Evolutionary conservation across 2,329 filamentous ascomycete species (phyloP).

Genomic region (Aschersonia sp.): DNA sequence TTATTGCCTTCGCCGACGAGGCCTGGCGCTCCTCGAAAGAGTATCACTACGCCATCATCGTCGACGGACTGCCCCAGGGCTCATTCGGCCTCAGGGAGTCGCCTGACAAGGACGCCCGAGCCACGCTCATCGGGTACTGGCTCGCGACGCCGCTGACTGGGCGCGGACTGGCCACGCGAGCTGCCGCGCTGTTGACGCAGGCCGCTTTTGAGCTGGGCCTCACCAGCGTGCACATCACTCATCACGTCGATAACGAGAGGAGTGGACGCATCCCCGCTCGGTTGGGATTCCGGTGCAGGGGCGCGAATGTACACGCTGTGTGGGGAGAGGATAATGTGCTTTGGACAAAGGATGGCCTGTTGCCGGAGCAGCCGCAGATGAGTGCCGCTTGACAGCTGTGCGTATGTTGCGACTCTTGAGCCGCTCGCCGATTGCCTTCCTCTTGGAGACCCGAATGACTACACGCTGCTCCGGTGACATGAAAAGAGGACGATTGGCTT

Average conservation of each 20-base stretch:
- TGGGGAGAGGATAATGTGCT: too few species aligned
- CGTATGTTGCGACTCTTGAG: too few species aligned
- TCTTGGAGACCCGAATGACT: too few species aligned
- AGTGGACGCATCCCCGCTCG: slow-evolving; percentile 5
- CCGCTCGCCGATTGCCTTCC: too few species aligned
- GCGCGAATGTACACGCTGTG: background rate
- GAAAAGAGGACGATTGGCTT: too few species aligned
- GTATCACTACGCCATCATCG: slow-evolving; percentile 7
- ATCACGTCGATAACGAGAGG: slow-evolving; percentile 4
- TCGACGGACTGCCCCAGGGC: slow-evolving; percentile 2
- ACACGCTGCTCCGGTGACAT: too few species aligned
- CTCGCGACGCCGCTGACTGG: slow-evolving; percentile 6
- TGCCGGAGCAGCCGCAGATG: too few species aligned
- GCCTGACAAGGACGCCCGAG: background rate
- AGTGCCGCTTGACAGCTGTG: too few species aligned
- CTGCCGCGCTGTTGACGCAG: slow-evolving; percentile 4
- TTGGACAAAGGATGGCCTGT: too few species aligned
- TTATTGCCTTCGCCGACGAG: slow-evolving; percentile 1
- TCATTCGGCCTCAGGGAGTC: slow-evolving; percentile 6
- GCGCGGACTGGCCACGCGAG: slow-evolving; percentile 6
- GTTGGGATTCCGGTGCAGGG: slow-evolving; percentile 4
- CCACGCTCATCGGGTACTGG: slow-evolving; percentile 9
- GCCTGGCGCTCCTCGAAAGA: slow-evolving; percentile 4
- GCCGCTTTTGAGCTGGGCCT: slow-evolving; percentile 7
- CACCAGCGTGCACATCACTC: slow-evolving; percentile 6